Conservation (phyloP, 768 basidiomycete species). For the Boletus subcaerulescens region DNA sequence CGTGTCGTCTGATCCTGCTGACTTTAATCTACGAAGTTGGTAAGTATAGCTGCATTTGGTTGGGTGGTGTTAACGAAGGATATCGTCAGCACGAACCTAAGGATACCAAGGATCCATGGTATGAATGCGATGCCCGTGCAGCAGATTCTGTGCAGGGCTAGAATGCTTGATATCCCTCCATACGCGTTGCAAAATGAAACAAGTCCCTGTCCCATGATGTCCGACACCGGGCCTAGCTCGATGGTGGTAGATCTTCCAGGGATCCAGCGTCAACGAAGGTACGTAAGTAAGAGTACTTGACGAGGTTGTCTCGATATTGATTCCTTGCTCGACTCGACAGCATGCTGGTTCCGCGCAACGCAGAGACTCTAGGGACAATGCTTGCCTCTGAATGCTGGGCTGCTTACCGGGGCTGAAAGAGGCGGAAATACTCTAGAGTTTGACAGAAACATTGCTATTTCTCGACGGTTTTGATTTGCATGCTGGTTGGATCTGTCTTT, state of each 20-base stretch:
- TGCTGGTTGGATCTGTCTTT: background rate
- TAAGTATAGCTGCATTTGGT: background rate
- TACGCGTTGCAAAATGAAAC: background rate
- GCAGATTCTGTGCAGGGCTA: slow-evolving; percentile 4
- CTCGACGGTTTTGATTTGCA: background rate
- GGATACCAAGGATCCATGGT: background rate
- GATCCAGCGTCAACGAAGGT: slow-evolving; percentile 6
- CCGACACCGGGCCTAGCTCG: background rate
- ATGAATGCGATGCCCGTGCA: background rate
- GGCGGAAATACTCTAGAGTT: background rate
- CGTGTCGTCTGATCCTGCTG: slow-evolving; percentile 11
- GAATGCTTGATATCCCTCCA: background rate
- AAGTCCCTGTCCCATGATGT: background rate
- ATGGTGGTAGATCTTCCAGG: background rate
- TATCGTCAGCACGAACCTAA: slow-evolving; percentile 3
- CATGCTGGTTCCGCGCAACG: background rate
- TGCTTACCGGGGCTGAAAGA: slow-evolving; percentile 10
- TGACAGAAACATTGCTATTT: background rate
- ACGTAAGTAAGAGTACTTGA: slow-evolving; percentile 6
- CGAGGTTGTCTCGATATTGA: background rate
- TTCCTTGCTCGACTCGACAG: background rate
- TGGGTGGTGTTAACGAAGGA: background rate
- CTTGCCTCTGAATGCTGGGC: slow-evolving; percentile 1
- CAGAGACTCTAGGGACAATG: background rate
- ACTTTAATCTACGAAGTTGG: slow-evolving; percentile 20